phyloP scores from a whole-genome alignment of 2,329 filamentous ascomycete genomes.

The Talaromyces sp. region DNA sequence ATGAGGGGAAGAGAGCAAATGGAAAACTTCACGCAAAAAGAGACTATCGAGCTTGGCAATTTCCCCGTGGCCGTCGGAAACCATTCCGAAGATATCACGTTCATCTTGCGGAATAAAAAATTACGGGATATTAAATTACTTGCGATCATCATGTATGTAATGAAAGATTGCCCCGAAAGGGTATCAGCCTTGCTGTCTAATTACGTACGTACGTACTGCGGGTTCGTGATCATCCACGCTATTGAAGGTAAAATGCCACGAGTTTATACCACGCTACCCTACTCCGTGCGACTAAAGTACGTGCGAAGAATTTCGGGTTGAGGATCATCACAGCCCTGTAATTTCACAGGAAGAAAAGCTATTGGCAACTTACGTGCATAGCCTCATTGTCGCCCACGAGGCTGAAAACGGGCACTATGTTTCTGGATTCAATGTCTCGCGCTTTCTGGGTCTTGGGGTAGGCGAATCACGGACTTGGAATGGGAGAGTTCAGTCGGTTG shows the following conservation, averaged over 20 bases:
- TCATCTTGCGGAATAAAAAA: not conserved
- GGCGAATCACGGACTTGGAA: not conserved
- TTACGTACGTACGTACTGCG: not conserved
- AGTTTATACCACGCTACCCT: not conserved
- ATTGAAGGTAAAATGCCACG: not conserved
- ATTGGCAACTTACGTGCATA: not conserved
- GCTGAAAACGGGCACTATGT: not conserved
- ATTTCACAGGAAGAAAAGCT: not conserved
- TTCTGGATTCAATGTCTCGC: not conserved
- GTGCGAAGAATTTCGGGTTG: not conserved
- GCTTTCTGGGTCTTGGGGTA: not conserved
- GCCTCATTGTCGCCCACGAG: not conserved
- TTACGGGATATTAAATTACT: not conserved
- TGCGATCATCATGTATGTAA: not conserved
- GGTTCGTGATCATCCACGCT: not conserved
- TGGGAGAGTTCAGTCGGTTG: not conserved
- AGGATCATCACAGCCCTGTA: not conserved
- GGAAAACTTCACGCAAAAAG: not conserved
- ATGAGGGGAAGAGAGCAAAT: not conserved
- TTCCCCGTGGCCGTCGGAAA: not conserved
- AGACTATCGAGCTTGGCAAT: constrained; percentile 2
- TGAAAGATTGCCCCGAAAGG: not conserved
- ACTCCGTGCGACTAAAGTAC: too few species aligned
- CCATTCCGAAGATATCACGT: not conserved
- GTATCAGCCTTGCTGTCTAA: not conserved